Evolutionary conservation across 2,329 filamentous ascomycete genomes (phyloP), one percentile per base, ranked within the genome.

Genomic region (Colletotrichum cordylinicola): DNA sequence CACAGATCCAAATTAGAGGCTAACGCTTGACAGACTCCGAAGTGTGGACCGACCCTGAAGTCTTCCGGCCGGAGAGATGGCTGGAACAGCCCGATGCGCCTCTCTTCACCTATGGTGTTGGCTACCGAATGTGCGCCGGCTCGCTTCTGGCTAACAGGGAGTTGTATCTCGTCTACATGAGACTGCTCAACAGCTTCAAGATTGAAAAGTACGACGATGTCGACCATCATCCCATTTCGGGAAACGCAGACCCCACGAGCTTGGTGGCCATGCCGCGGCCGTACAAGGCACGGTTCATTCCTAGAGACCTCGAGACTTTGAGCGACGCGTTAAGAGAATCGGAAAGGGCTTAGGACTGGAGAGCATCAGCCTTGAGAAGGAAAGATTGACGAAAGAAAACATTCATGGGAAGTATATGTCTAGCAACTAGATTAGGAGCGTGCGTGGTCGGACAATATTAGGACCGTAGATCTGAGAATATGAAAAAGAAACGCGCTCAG

Each of bases 61-160:
- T 84, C 7, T 81, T 80, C 66, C 78, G 78, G 15, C 80, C 79
- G 7, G 91, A 93, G 80, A 87, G 92, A 31, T 94, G 91, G 91
- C 82, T 92, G 13, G 90, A 92, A 80, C 88, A 91, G 64, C 91
- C 91, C 0, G 91, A 93, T 33, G 91, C 91, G 6, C 91, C 91
- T 1, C 82, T 93, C 15, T 93, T 93, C 81, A 92, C 91, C 0
- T 93, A 93, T 74, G 92, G 92, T 0, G 85, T 93, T 12, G 92
- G 92, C 2, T 93, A 93, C 78, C 88, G 92, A 52, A 94, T 94
- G 92, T 94, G 92, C 77, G 91, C 92, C 0, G 92, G 91, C 48
- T 91, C 88, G 2, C 80, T 92, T 52, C 85, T 93, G 3, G 91
- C 92, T 13, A 93, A 93, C 79, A 86, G 92, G 3, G 92, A 94